Evolutionary conservation across 257 asterid species (phyloP).

Genomic region (Nicotiana paniculata): DNA sequence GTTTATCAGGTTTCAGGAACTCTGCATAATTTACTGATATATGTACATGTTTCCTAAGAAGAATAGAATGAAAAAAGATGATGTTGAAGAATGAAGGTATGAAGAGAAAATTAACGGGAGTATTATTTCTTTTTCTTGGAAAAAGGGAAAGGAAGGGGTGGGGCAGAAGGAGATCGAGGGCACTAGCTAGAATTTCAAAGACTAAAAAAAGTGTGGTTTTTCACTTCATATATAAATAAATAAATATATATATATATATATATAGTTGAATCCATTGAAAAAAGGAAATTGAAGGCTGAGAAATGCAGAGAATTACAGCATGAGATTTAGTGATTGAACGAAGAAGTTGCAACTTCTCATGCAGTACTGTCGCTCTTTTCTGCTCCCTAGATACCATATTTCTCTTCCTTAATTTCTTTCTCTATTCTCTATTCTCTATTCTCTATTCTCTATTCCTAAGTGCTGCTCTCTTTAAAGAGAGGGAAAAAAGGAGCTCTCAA

Average conservation of each 20-base stretch:
- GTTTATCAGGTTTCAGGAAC: too few relatives aligned
- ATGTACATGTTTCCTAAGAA: background rate
- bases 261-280: background rate
- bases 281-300: background rate
- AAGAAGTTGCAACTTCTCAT: conserved; percentile 79
- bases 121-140: background rate
- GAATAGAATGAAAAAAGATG: background rate
- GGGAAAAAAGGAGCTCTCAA: conserved; percentile 36
- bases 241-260: background rate
- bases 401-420: background rate
- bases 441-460: background rate
- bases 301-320: conserved; percentile 44
- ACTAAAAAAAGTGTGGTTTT: background rate
- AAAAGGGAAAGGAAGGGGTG: background rate
- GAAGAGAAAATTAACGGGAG: background rate
- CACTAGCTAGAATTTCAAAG: background rate
- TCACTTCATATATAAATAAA: background rate
- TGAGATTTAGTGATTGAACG: conserved; percentile 80
- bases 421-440: background rate
- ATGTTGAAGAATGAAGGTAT: background rate
- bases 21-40: too few relatives aligned
- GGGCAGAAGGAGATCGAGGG: background rate
- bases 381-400: conserved; percentile 67
- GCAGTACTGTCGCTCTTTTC: conserved; percentile 30
- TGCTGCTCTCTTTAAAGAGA: conserved; percentile 28